These are phyloP conservation scores for Fusarium poae DNA, from an alignment of 2,329 filamentous ascomycete genomes.

Conservation along the genomic window DNA sequence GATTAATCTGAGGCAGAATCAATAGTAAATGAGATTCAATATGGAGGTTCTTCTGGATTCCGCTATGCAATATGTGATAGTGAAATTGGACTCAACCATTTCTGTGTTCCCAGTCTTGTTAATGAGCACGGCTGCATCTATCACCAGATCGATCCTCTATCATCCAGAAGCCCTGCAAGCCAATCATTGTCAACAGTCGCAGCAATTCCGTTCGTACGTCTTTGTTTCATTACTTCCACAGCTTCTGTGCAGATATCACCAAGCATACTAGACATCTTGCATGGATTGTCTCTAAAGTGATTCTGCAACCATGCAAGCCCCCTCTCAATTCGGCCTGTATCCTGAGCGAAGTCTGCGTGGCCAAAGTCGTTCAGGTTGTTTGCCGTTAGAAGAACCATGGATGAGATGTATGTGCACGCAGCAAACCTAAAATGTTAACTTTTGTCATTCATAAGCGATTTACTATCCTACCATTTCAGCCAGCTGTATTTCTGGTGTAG, in stretches of 20 bases:
- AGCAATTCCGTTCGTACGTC: background rate
- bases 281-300: background rate
- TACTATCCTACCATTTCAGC: background rate
- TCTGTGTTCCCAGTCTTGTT: no score
- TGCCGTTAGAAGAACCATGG: conserved; percentile 6
- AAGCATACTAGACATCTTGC: background rate
- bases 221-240: conserved; percentile 2
- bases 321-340: background rate
- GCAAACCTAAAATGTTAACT: background rate
- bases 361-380: conserved; percentile 1
- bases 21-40: background rate
- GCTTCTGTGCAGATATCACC: background rate
- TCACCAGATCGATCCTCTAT: background rate
- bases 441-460: rapidly evolving
- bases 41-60: background rate
- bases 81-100: background rate
- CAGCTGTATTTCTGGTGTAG: background rate
- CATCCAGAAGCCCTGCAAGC: background rate
- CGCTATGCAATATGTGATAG: background rate
- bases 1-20: no score
- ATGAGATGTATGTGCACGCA: conserved; percentile 8
- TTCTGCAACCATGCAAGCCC: background rate
- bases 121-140: rapidly evolving
- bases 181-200: background rate
- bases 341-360: background rate